Percentiles rank a stretch among this genome's conserved stretches.
phyloP scores from a whole-genome alignment of 2,329 filamentous ascomycete genomes.

The Aspergillus pseudoterreus region DNA sequence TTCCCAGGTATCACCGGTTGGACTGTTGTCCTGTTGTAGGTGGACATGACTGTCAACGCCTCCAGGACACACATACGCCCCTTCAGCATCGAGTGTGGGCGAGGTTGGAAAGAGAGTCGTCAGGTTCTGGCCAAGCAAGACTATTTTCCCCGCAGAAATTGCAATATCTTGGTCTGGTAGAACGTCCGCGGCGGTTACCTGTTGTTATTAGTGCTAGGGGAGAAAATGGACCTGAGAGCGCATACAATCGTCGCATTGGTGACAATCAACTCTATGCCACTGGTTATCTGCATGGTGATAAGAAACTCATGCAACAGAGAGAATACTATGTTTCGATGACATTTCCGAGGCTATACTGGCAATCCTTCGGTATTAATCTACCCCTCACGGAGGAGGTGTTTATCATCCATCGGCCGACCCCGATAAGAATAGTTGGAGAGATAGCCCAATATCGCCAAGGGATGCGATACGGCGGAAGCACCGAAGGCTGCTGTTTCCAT shows the following conservation, averaged over 20 bases:
- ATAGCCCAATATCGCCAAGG: background rate
- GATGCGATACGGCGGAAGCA: background rate
- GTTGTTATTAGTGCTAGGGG: background rate
- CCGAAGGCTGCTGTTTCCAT: background rate
- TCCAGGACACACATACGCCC: slow-evolving; percentile 13
- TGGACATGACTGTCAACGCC: slow-evolving; percentile 50
- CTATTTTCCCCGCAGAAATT: slow-evolving; percentile 46
- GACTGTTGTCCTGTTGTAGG: slow-evolving; percentile 38
- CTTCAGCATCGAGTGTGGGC: slow-evolving; percentile 1
- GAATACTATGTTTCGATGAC: no score
- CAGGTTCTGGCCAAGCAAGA: slow-evolving; percentile 42
- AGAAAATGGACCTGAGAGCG: background rate
- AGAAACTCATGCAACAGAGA: background rate
- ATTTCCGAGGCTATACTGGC: background rate
- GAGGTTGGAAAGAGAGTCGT: slow-evolving; percentile 13
- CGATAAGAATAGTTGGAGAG: slow-evolving; percentile 7
- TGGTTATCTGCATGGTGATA: background rate
- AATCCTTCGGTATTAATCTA: background rate
- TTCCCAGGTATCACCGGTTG: slow-evolving; percentile 45
- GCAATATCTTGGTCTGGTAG: slow-evolving; percentile 46
- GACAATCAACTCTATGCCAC: slow-evolving; percentile 37
- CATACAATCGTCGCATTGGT: slow-evolving; percentile 42
- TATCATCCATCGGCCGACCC: slow-evolving; percentile 2
- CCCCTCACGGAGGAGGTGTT: background rate
- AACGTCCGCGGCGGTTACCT: slow-evolving; percentile 48